These are phyloP conservation scores for Phytopythium delawarense DNA, from an alignment of 352 stramenopile species.

Conservation along the genomic window DNA sequence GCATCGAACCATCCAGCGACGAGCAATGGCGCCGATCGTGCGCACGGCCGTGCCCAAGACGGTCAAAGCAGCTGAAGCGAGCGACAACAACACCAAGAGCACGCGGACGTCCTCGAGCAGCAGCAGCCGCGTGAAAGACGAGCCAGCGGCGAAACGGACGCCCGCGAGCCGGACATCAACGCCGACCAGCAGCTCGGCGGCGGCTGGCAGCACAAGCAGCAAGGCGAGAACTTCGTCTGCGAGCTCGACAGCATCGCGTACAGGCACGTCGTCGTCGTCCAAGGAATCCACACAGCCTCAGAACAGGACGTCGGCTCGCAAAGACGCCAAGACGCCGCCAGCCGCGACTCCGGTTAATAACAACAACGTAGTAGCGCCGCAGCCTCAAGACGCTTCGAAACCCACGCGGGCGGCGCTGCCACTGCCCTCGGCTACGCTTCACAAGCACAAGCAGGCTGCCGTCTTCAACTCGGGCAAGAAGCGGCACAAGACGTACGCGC, in stretches of 20 bases:
- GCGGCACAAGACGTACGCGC: constrained; percentile 68
- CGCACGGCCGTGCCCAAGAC: constrained; percentile 5
- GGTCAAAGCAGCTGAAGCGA: neutral
- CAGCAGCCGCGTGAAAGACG: constrained; percentile 3
- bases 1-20: neutral
- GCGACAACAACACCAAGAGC: constrained; percentile 7
- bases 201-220: neutral
- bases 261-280: neutral
- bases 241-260: neutral
- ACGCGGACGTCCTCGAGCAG: neutral
- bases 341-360: neutral
- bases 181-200: neutral
- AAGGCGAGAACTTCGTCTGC: neutral
- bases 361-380: constrained; percentile 1
- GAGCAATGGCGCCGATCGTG: constrained; percentile 5
- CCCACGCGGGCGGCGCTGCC: constrained; percentile 17
- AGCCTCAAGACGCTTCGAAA: constrained; percentile 9
- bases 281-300: constrained; percentile 2
- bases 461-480: constrained; percentile 69
- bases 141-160: neutral
- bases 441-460: constrained; percentile 74
- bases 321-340: constrained; percentile 16
- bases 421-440: constrained; percentile 47
- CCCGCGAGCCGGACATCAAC: neutral
- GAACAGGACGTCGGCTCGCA: constrained; percentile 5